Conservation (phyloP, 2,329 filamentous ascomycete species). For the Paecilomyces formosus region DNA sequence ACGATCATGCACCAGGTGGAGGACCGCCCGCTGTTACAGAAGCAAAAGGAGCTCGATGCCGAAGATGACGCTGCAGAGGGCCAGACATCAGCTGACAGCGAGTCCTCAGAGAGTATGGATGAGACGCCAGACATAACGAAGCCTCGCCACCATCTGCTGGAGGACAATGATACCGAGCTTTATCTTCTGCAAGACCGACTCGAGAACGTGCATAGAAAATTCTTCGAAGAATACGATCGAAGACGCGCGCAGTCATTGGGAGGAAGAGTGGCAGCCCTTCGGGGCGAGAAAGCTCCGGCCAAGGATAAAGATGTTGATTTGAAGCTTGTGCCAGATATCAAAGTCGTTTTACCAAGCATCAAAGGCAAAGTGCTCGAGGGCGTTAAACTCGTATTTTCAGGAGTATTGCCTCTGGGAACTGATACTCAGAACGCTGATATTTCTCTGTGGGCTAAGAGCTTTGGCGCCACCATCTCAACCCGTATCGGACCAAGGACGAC, state of each 20-base stretch:
- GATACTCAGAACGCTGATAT: constrained; percentile 78
- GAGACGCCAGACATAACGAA: constrained; percentile 30
- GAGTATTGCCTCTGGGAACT: constrained; percentile 75
- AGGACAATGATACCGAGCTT: constrained; percentile 82
- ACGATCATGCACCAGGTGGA: constrained; percentile 80
- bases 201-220: constrained; percentile 64
- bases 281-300: constrained; percentile 39
- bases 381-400: constrained; percentile 78
- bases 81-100: constrained; percentile 39
- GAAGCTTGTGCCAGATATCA: constrained; percentile 72
- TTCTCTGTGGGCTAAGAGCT: constrained; percentile 75
- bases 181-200: constrained; percentile 68
- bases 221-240: constrained; percentile 75
- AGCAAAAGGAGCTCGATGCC: constrained; percentile 85
- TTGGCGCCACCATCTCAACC: constrained; percentile 59
- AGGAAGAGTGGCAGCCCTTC: constrained; percentile 43
- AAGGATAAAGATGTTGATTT: constrained; percentile 43
- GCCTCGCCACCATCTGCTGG: constrained; percentile 67
- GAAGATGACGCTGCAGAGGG: constrained; percentile 61
- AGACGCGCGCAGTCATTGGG: constrained; percentile 37
- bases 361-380: constrained; percentile 70
- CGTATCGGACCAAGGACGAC: constrained; percentile 41
- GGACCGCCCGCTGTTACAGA: constrained; percentile 80
- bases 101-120: constrained; percentile 34
- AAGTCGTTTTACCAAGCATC: constrained; percentile 71